Percentiles rank a stretch among this genome's conserved stretches.
phyloP scores from a whole-genome alignment of 495 filamentous ascomycete genomes.

The Glarea lozoyensis region DNA sequence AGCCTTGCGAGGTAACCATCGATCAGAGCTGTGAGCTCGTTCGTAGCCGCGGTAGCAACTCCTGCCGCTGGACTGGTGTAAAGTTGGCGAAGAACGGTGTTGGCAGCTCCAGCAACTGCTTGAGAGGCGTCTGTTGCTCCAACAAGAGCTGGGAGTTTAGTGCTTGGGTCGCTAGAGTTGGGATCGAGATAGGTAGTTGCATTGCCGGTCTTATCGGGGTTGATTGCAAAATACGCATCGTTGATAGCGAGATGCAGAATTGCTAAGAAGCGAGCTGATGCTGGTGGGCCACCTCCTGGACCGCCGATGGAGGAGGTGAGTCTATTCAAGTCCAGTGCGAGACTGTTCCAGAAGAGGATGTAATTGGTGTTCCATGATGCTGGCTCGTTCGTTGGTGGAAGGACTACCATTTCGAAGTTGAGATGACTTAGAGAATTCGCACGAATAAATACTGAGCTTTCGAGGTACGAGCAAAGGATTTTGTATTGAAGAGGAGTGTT shows the following conservation, averaged over 20 bases:
- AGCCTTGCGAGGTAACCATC: constrained; percentile 2
- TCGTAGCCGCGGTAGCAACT: constrained; percentile 12
- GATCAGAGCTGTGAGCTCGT: constrained; percentile 10
- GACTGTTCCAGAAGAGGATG: constrained; percentile 26
- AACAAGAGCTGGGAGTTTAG: constrained; percentile 7
- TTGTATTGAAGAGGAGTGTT: no score
- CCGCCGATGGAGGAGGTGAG: constrained; percentile 19
- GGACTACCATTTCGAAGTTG: constrained; percentile 11
- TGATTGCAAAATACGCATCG: constrained; percentile 26
- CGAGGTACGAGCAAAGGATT: no score
- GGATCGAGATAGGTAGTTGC: constrained; percentile 17
- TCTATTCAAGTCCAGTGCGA: constrained; percentile 22
- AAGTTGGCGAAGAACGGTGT: constrained; percentile 20
- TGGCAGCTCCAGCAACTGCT: constrained; percentile 26
- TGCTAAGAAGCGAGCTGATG: constrained; percentile 18
- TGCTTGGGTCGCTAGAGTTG: constrained; percentile 1
- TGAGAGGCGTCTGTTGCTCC: constrained; percentile 19
- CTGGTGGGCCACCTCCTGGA: constrained; percentile 18
- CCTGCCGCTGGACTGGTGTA: constrained; percentile 15
- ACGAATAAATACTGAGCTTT: no score
- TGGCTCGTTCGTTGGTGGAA: constrained; percentile 18
- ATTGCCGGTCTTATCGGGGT: constrained; percentile 9
- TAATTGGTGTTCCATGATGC: constrained; percentile 23
- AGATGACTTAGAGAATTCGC: no score
- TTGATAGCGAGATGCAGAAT: constrained; percentile 27